Conservation (phyloP, 257 asterid genomes). For the Jacaranda mimosifolia region DNA sequence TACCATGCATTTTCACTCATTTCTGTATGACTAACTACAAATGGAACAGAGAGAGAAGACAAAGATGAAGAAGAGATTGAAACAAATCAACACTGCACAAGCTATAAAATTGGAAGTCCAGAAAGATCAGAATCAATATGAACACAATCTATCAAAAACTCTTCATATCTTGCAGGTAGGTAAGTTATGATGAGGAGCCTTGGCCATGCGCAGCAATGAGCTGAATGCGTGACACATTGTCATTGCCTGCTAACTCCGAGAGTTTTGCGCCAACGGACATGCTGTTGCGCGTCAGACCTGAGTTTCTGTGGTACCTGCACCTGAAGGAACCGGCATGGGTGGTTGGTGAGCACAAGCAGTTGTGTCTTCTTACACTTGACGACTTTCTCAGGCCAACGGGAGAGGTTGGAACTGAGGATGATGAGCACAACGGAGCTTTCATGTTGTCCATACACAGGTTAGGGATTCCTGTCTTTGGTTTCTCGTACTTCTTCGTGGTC, state of each 20-base stretch:
- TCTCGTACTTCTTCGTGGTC: constrained; percentile 34
- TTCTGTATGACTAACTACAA: not conserved
- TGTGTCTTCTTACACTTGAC: constrained; percentile 45
- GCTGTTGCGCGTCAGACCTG: constrained; percentile 48
- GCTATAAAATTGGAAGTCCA: not conserved
- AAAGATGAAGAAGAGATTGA: not conserved
- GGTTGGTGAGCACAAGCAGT: constrained; percentile 82
- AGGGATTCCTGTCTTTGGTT: constrained; percentile 45
- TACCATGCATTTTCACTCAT: not conserved
- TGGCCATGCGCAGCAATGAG: constrained; percentile 36
- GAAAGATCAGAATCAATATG: constrained; percentile 19
- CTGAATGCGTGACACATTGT: not conserved
- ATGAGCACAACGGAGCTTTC: constrained; percentile 35
- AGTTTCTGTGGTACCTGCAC: constrained; percentile 68
- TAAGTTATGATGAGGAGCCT: constrained; percentile 33
- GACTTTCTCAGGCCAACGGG: constrained; percentile 52
- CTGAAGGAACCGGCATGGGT: constrained; percentile 79
- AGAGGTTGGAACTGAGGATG: constrained; percentile 57
- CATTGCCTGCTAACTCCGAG: constrained; percentile 46
- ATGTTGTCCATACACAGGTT: constrained; percentile 35
- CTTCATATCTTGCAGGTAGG: constrained; percentile 30
- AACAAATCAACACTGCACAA: constrained; percentile 28
- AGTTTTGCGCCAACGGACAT: constrained; percentile 66
- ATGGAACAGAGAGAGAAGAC: not conserved
- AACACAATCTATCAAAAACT: constrained; percentile 11